A percentile compares a stretch with the other conserved stretches of the same genome.
These are phyloP conservation scores for Suaeda aralocaspica DNA, from an alignment of 148 eudicot species.

Conservation along the genomic window DNA sequence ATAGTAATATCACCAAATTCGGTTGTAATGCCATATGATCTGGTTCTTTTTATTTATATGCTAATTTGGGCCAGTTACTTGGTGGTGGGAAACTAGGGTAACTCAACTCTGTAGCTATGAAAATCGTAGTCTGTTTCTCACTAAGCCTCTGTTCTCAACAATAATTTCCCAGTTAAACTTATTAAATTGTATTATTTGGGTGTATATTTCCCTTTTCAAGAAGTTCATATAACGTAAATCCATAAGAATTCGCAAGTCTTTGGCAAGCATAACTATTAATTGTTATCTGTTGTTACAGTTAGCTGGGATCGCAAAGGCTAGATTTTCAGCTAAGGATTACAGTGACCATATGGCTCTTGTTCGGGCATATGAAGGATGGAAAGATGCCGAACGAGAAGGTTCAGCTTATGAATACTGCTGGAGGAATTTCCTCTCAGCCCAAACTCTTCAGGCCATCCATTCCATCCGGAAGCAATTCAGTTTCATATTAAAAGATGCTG, in stretches of 20 bases:
- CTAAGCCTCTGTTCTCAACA: background rate
- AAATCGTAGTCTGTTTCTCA: no score
- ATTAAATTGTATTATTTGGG: background rate
- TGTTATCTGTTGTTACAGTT: slow-evolving; percentile 42
- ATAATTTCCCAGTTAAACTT: background rate
- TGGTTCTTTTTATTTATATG: no score
- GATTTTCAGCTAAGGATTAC: slow-evolving; percentile 98
- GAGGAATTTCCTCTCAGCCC: slow-evolving; percentile 97
- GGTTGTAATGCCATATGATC: no score
- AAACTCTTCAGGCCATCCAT: slow-evolving; percentile 98
- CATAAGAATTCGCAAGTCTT: background rate
- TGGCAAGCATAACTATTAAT: slow-evolving; percentile 4
- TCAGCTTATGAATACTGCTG: slow-evolving; percentile 98
- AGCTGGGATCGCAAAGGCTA: slow-evolving; percentile 97
- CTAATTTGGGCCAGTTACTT: no score
- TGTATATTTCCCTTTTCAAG: background rate
- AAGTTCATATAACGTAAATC: background rate
- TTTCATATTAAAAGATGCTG: slow-evolving; percentile 79
- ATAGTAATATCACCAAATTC: no score
- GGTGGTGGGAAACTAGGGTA: no score
- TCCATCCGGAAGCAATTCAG: slow-evolving; percentile 90
- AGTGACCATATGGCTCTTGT: slow-evolving; percentile 99
- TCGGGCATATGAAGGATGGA: slow-evolving; percentile 99
- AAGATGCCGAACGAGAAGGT: slow-evolving; percentile 98
- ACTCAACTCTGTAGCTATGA: no score